Percentiles rank a stretch among this genome's conserved stretches.
These are phyloP conservation scores for Hemisphaericaspora subhashii DNA, from an alignment of 1,139 yeast genomes.

Conservation along the genomic window DNA sequence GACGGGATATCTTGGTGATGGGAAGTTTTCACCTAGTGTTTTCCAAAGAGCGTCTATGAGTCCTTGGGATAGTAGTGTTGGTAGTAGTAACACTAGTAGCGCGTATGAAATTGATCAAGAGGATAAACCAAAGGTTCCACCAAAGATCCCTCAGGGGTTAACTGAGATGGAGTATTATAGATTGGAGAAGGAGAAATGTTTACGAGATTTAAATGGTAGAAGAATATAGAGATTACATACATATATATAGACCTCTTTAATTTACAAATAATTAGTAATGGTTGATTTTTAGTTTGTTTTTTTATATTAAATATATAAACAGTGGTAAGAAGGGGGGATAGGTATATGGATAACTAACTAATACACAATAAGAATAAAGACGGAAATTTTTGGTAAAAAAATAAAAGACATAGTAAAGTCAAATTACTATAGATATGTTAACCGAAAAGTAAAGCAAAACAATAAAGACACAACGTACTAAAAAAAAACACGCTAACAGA, in stretches of 20 bases:
- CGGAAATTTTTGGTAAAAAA: not conserved
- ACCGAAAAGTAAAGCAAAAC: not conserved
- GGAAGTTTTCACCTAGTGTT: conserved; percentile 44
- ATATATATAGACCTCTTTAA: too few relatives aligned
- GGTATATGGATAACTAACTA: conserved; percentile 4
- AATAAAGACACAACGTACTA: not conserved
- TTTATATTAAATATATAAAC: conserved; percentile 6
- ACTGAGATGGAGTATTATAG: conserved; percentile 48
- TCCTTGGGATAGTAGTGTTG: conserved; percentile 7
- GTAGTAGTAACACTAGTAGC: too few relatives aligned
- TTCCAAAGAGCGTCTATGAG: conserved; percentile 26
- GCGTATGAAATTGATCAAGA: conserved; percentile 24
- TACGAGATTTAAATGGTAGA: conserved; percentile 46
- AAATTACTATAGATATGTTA: not conserved
- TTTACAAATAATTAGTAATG: not conserved
- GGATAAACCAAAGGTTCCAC: conserved; percentile 49
- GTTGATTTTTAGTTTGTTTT: not conserved
- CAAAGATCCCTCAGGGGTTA: conserved; percentile 55
- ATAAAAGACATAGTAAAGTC: too few relatives aligned
- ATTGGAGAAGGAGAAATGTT: conserved; percentile 41
- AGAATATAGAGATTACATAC: conserved; percentile 25
- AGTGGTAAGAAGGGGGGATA: too few relatives aligned
- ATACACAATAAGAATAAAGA: conserved; percentile 7
- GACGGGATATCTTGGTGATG: conserved; percentile 41
- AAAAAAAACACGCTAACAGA: not conserved